Base-by-base conservation (phyloP, 257 asterid genomes). In the Thymus mandschuricus region DNA sequence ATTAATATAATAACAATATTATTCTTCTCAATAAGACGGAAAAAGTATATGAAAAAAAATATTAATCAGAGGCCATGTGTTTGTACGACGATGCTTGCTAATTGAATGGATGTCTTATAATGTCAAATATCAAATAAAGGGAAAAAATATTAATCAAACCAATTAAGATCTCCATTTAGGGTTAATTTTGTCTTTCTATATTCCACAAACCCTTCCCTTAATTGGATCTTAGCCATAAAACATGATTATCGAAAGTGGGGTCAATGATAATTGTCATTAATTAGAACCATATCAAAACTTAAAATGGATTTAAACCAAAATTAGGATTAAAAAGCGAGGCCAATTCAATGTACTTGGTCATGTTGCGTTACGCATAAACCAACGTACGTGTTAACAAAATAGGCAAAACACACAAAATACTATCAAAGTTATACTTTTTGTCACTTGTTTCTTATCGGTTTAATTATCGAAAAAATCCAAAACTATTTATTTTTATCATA, bases 31-130 rank as follows among this genome's bases (percentile, higher is more conserved):
- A 6, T 3, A 38, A 38, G 44, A 38, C 3, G 44, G 44, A 38
- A 38, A 38, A 38, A 38, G 3, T 3, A 38, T 3, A 38, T 38
- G 44, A 21, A 21, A 21, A 38, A 38, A 38, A 3, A 38, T 38
- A 38, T 38, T 38, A 3, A 38, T 3, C 44, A 41, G 9, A 0
- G 49, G 72, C 38, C 68, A 76, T 58, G 73, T 76, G 80, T 45
- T 21, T 28, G 57, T 2, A 11, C 28, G 55, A 21, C 34, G 45
- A 46, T 46, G 58, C 68, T 60, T 38, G 3, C 7, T 46, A 12
- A 40, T 34, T 60, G 48, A 41, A 29, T 66, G 61, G 52, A 28
- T 21, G 8, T 11, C 7, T 38, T 35, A 4, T 38, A 38, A 38
- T 35, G 40, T 35, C 40, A 35, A 35, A 35, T 38, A 38, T 38